These are phyloP conservation scores for Boletus tomentosulus DNA, from an alignment of 768 basidiomycete species.

Conservation along the genomic window DNA sequence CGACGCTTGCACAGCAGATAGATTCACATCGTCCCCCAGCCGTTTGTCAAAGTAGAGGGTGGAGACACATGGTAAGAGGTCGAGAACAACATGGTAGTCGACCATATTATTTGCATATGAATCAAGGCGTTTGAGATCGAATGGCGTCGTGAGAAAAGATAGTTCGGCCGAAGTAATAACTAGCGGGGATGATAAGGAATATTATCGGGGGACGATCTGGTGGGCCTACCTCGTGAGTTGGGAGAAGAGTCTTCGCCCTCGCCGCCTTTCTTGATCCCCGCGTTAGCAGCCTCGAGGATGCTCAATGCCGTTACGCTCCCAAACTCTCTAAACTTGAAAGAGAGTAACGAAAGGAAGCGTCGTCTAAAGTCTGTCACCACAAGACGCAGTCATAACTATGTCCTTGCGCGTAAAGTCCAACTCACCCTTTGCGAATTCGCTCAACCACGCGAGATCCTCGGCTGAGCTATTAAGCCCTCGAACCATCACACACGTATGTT, in stretches of 20 bases:
- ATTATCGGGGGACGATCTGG: conserved; percentile 27
- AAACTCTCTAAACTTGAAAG: conserved; percentile 94
- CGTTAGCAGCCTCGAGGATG: conserved; percentile 80
- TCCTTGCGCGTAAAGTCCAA: not conserved
- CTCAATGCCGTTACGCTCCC: conserved; percentile 83
- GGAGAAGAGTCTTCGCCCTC: conserved; percentile 31
- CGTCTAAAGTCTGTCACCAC: conserved; percentile 76
- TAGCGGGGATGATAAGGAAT: not conserved
- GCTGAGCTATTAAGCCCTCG: conserved; percentile 70
- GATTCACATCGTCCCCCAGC: conserved; percentile 55
- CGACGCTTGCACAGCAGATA: conserved; percentile 88
- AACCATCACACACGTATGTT: conserved; percentile 95
- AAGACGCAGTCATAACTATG: not conserved
- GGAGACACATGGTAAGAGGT: conserved; percentile 79
- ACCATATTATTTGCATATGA: conserved; percentile 95
- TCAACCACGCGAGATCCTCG: conserved; percentile 76
- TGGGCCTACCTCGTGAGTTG: conserved; percentile 14
- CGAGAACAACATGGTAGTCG: conserved; percentile 94
- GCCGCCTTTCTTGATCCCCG: conserved; percentile 45
- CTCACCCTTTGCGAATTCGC: conserved; percentile 82
- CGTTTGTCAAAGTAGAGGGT: conserved; percentile 81
- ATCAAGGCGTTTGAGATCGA: conserved; percentile 92
- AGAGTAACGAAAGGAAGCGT: conserved; percentile 84
- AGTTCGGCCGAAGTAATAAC: conserved; percentile 41
- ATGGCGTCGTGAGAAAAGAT: conserved; percentile 71